These are phyloP conservation scores for Corymbia calophylla DNA, from an alignment of 441 rosid genomes.

Conservation along the genomic window DNA sequence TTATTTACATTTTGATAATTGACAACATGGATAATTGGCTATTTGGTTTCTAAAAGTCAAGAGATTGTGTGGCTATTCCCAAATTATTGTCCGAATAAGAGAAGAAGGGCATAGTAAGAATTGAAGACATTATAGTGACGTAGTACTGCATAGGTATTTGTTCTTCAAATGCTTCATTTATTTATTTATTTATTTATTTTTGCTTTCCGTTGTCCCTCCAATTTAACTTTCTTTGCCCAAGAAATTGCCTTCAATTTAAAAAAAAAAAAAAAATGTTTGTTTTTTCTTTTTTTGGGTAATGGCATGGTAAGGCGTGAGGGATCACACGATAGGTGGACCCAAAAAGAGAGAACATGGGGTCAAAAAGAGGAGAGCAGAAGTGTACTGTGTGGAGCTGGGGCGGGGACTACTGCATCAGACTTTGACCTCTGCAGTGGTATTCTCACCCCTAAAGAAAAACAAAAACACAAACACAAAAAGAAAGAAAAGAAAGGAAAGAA, in stretches of 20 bases:
- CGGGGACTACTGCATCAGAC: background rate
- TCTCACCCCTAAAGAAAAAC: background rate
- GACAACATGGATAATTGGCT: background rate
- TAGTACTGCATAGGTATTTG: background rate
- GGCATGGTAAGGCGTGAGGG: background rate
- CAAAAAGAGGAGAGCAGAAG: background rate
- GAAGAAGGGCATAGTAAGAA: background rate
- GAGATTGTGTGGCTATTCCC: background rate
- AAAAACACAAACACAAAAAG: background rate
- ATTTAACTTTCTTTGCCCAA: background rate
- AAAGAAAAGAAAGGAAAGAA: background rate
- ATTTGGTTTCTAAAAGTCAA: background rate
- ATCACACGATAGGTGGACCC: background rate
- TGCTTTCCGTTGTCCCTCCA: background rate
- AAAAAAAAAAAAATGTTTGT: background rate
- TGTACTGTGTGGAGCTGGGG: background rate
- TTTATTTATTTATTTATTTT: background rate
- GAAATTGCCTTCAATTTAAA: background rate
- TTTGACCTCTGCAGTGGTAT: background rate
- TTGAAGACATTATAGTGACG: background rate
- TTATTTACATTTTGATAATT: background rate
- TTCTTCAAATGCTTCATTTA: background rate
- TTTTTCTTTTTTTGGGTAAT: background rate
- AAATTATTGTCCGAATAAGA: background rate
- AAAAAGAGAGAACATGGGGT: background rate